Percentiles rank a stretch among this genome's conserved stretches.
These are phyloP conservation scores for Vaccinium vitisidaea DNA, from an alignment of 148 eudicot genomes.

Conservation along the genomic window DNA sequence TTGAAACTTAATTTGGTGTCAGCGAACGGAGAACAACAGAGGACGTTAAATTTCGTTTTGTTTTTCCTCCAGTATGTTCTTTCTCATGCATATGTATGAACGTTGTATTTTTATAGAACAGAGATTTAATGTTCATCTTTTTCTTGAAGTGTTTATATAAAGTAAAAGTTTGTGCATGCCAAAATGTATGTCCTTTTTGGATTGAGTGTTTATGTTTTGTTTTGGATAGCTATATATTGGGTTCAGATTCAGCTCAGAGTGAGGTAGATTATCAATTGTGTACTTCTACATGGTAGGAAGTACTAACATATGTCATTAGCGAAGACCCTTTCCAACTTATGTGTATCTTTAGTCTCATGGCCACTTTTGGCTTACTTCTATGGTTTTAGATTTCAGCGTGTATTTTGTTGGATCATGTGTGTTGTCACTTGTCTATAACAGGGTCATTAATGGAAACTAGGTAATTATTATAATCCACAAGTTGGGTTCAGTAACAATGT, in stretches of 20 bases:
- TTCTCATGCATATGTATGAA: too few relatives aligned
- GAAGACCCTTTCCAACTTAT: not conserved
- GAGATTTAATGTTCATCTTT: not conserved
- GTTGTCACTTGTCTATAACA: not conserved
- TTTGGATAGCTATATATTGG: not conserved
- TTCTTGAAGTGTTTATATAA: not conserved
- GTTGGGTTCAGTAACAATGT: not conserved
- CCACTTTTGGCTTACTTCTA: not conserved
- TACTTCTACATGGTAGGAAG: too few relatives aligned
- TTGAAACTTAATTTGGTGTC: not conserved
- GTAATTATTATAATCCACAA: not conserved
- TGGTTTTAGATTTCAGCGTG: not conserved
- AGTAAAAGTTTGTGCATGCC: not conserved
- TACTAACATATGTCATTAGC: too few relatives aligned
- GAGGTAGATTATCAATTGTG: not conserved
- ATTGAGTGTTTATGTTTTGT: not conserved
- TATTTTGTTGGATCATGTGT: not conserved
- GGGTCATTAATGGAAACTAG: not conserved
- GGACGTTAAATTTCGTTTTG: not conserved
- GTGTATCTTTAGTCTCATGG: not conserved
- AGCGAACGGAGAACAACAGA: not conserved
- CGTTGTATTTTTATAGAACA: not conserved
- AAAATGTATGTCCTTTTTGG: not conserved
- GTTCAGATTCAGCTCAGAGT: not conserved
- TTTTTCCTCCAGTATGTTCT: too few relatives aligned